These are phyloP conservation scores for Wickerhamiella azyma DNA, from an alignment of 805 yeast species.

Conservation along the genomic window DNA sequence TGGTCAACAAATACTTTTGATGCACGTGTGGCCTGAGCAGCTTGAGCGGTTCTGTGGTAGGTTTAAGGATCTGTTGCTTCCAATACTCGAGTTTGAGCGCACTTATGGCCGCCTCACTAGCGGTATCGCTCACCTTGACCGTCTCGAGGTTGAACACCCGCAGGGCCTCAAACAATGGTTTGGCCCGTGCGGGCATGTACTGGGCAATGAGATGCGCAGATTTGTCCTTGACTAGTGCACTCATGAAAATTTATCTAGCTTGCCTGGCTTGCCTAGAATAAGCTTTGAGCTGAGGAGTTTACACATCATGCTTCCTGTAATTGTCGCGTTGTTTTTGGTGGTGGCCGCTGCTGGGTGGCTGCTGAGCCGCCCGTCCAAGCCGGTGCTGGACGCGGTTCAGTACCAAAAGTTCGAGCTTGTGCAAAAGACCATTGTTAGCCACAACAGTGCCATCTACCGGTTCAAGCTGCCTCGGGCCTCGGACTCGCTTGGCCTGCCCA, in stretches of 20 bases:
- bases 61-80: slow-evolving; percentile 43
- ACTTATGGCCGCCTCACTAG: slow-evolving; percentile 25
- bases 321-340: neutral
- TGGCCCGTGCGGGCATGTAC: slow-evolving; percentile 45
- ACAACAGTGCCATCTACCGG: slow-evolving; percentile 67
- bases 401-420: slow-evolving; percentile 70
- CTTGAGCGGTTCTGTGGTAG: slow-evolving; percentile 21
- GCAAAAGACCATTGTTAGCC: slow-evolving; percentile 59
- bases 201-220: slow-evolving; percentile 54
- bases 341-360: neutral
- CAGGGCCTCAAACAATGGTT: slow-evolving; percentile 50
- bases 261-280: too few relatives aligned
- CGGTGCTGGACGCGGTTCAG: slow-evolving; percentile 46
- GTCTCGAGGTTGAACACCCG: slow-evolving; percentile 55
- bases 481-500: slow-evolving; percentile 74
- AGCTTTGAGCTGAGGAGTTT: too few relatives aligned
- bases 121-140: slow-evolving; percentile 35
- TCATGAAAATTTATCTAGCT: too few relatives aligned
- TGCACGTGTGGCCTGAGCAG: slow-evolving; percentile 29
- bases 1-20: slow-evolving; percentile 40
- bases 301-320: neutral
- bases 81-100: slow-evolving; percentile 56
- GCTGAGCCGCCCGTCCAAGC: slow-evolving; percentile 15
- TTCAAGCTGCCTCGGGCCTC: slow-evolving; percentile 66
- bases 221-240: slow-evolving; percentile 36